Evolutionary conservation across 2,329 filamentous ascomycete genomes (phyloP), one percentile per base, ranked within the genome.

Genomic region (Paradendryphiella salina): DNA sequence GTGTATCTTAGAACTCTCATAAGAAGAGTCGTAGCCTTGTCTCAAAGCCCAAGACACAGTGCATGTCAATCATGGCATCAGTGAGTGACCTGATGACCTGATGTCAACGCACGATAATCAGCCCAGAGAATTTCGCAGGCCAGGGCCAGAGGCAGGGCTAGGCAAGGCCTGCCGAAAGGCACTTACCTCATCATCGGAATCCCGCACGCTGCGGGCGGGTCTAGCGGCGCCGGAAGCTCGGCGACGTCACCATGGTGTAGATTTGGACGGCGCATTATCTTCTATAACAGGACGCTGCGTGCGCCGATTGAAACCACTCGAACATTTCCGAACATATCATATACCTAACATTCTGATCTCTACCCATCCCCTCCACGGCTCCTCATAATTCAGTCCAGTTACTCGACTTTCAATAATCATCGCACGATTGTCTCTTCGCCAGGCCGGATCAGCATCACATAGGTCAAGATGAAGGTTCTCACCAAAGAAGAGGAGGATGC

Each of bases 401-500:
- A 9, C 9, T 14, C n/a, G 13, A 11, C 32, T 26, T 34, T 10
- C 44, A 49, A 21, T 11, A 18, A 3, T 9, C 5, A 15, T 31
- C 28, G 26, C 20, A 6, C 26, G 37, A 29, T 35, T 20, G 15
- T 28, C 21, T n/a, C 28, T 31, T 31, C 35, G 20, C 44, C 33
- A 49, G 18, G n/a, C 47, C 32, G n/a, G 20, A 31, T 18, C 54
- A 37, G 13, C 31, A n/a, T 23, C 18, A 46, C 26, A 34, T 31
- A 38, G 46, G 18, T 17, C 59, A 64, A 50, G 1, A 99, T 97
- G 94, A 97, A 96, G 87, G 80, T 97, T 71, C 82, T 97, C 72
- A 95, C 89, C 66, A 90, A 93, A 73, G 90, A 96, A 83, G 90
- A 96, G 78, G 92, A 96, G 77, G 74, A 80, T 54, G 89, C 83